Evolutionary conservation across 2,329 filamentous ascomycete genomes (phyloP), one percentile per base, ranked within the genome.

Genomic region (Grosmannia serpens): DNA sequence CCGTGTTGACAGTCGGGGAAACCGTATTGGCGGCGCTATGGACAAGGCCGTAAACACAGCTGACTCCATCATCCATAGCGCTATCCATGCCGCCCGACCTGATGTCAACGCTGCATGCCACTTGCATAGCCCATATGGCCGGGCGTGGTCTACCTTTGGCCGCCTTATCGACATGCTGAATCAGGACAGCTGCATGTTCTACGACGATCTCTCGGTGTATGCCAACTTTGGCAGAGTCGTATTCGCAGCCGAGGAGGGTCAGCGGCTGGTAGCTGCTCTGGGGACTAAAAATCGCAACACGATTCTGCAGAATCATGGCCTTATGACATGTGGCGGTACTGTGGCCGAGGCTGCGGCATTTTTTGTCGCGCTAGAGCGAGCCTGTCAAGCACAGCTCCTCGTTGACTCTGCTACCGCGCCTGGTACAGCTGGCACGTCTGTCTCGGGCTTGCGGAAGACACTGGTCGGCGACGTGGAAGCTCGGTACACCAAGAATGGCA

Each of bases 41-140:
- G 20, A 85, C 65, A 20, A 54, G 47, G 82, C 84, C 1, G 80
- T 83, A 50, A 89, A 89, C 69, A 78, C 82, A 2, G 85, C 85
- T 0, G 86, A 85, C 0, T 88, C 87, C 65, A 69, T 86, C 58
- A 89, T 89, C 62, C 86, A 89, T 69, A 77, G 75, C 26, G 84
- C 84, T 8, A 74, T 88, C 20, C 81, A 87, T 70, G 82, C 81
- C 68, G 82, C 82, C 0, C 74, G 85, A 13, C 80, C 81, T 4
- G 79, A 87, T 65, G 81, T 85, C n/a, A 76, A 83, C 63, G 85
- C 86, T 2, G 81, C 85, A 11, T 87, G 84, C 66, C 86, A 89
- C 65, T 79, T 80, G 7, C 86, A 89, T 65, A 80, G 78, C 29
- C 75, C 77, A 47, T 76, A 81, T 13, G 86, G 85, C 1, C 84